A percentile compares a stretch with the other conserved stretches of the same genome.
Evolutionary conservation across 371 early-diverging fungal genomes (phyloP).

Genomic region (Phascolomyces articulosus): DNA sequence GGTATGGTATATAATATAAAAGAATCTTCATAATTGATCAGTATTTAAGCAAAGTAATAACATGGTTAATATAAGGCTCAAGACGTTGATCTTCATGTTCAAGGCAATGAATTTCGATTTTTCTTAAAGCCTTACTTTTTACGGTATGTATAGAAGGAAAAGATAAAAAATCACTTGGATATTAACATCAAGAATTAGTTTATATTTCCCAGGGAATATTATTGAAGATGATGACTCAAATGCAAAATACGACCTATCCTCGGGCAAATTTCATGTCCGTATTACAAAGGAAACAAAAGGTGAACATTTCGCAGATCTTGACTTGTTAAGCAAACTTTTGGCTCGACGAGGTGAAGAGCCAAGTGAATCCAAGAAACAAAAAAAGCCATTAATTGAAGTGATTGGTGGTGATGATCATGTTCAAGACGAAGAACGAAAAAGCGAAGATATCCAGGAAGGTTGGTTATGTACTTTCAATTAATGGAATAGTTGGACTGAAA

Average conservation of each 20-base stretch:
- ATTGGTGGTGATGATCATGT: conserved; percentile 48
- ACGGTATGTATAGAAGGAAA: conserved; percentile 45
- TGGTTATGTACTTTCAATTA: no score
- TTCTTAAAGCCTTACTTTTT: conserved; percentile 82
- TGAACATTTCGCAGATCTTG: conserved; percentile 84
- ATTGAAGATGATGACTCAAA: conserved; percentile 87
- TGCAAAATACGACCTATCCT: conserved; percentile 80
- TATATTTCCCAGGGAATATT: conserved; percentile 82
- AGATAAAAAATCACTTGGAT: conserved; percentile 17
- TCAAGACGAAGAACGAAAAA: conserved; percentile 19
- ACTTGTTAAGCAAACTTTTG: conserved; percentile 81
- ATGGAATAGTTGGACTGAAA: no score
- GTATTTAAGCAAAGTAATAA: not conserved
- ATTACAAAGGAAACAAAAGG: conserved; percentile 83
- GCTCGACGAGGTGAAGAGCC: conserved; percentile 63
- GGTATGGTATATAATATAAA: conserved; percentile 40
- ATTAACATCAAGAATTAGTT: conserved; percentile 57
- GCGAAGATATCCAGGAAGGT: conserved; percentile 45
- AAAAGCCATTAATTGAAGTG: conserved; percentile 71
- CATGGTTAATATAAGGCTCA: conserved; percentile 60
- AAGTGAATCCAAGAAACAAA: conserved; percentile 25
- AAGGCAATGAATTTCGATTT: conserved; percentile 79
- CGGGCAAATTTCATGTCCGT: conserved; percentile 74
- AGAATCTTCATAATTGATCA: not conserved
- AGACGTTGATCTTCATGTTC: conserved; percentile 81